These are phyloP conservation scores for Helicostylum pulchrum DNA, from an alignment of 192 early-diverging fungal species.

Conservation along the genomic window DNA sequence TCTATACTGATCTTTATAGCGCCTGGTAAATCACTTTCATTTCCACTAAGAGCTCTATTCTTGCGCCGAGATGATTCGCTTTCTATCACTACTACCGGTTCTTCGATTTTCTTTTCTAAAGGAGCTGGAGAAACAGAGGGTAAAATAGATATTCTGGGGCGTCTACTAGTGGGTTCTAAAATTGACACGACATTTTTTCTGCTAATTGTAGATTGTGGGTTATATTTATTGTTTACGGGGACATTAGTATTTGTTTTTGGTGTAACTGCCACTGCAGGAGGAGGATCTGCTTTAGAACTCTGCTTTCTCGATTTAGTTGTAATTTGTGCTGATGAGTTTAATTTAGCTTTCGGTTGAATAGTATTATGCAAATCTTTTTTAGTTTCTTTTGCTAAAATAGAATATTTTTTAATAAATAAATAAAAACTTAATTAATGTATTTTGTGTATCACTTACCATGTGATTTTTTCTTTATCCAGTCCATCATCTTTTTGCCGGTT, in stretches of 20 bases:
- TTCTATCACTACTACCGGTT: neutral
- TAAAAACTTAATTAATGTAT: neutral
- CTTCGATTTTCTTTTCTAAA: neutral
- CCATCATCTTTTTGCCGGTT: constrained; percentile 49
- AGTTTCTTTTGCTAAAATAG: constrained; percentile 4
- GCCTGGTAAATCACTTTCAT: neutral
- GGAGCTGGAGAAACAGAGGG: neutral
- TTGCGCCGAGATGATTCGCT: neutral
- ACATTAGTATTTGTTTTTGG: no score
- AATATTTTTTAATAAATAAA: no score
- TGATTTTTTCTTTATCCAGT: constrained; percentile 50
- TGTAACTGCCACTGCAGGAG: neutral
- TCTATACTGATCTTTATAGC: constrained; percentile 13
- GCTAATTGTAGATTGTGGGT: no score
- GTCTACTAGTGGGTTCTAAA: no score
- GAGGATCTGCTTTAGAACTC: neutral
- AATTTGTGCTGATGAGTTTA: neutral
- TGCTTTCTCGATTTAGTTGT: neutral
- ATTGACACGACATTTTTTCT: no score
- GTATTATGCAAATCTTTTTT: neutral
- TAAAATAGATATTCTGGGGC: neutral
- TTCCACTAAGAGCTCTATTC: neutral
- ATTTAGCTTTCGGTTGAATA: neutral
- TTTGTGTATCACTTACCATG: constrained; percentile 9
- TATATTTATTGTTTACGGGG: no score